phyloP scores from a whole-genome alignment of 208 protist genomes.

The Trypanosoma conorhini region DNA sequence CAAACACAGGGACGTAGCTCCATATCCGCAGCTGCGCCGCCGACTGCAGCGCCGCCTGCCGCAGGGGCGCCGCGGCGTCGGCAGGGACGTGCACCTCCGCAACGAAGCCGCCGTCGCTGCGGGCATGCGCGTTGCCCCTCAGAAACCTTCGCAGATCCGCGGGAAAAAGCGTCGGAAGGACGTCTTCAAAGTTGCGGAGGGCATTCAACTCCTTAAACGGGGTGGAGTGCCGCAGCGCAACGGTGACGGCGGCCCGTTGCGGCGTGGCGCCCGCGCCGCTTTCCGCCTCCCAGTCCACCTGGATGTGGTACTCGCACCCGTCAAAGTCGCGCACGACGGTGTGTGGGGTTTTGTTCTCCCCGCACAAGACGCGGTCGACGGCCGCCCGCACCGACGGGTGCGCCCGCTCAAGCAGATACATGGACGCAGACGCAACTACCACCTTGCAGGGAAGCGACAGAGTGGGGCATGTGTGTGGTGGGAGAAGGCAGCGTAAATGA shows the following conservation, averaged over 20 bases:
- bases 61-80: neutral
- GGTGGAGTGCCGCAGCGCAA: conserved; percentile 25
- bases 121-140: neutral
- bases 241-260: conserved; percentile 6
- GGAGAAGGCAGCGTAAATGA: neutral
- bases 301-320: conserved; percentile 28
- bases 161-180: conserved; percentile 23
- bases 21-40: conserved; percentile 20
- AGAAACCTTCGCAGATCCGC: conserved; percentile 2
- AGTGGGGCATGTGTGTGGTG: neutral
- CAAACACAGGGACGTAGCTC: conserved; percentile 30
- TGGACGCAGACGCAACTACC: too few species aligned
- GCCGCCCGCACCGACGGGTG: conserved; percentile 26
- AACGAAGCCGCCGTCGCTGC: conserved; percentile 3
- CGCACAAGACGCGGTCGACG: conserved; percentile 28
- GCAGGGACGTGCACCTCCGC: conserved; percentile 22
- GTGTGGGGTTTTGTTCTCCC: conserved; percentile 10
- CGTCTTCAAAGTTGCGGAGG: conserved; percentile 33
- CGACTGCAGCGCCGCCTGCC: conserved; percentile 7
- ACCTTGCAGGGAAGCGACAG: conserved; percentile 9
- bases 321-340: conserved; percentile 32
- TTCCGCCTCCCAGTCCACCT: conserved; percentile 4
- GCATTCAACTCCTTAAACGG: conserved; percentile 31
- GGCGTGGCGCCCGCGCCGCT: neutral
- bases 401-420: conserved; percentile 27